These are phyloP conservation scores for Lolium rigidum DNA, from an alignment of 176 grass and related monocot species.

Conservation along the genomic window DNA sequence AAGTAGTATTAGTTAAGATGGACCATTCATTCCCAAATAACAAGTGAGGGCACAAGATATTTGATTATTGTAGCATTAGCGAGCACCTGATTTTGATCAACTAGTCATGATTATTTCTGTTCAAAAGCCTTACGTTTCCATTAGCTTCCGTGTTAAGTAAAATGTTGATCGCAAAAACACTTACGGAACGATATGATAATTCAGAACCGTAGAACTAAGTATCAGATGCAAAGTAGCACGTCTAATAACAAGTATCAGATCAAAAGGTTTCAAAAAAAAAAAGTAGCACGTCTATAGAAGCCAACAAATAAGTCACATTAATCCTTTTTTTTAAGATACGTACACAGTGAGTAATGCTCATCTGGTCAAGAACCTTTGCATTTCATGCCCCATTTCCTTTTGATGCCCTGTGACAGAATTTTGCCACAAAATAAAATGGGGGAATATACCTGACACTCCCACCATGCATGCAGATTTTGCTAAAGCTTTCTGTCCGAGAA, in stretches of 20 bases:
- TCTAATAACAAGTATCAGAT: no score
- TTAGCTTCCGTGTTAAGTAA: no score
- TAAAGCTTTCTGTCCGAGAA: conserved; percentile 63
- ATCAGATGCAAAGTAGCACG: conserved; percentile 54
- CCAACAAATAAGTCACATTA: conserved; percentile 14
- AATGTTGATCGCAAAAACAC: background rate
- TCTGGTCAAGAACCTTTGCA: conserved; percentile 20
- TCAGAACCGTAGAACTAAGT: conserved; percentile 20
- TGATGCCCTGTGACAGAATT: conserved; percentile 8
- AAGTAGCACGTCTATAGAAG: conserved; percentile 39
- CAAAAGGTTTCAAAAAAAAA: background rate
- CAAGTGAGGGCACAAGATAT: no score
- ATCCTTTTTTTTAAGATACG: background rate
- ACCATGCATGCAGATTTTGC: conserved; percentile 46
- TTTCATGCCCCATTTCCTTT: conserved; percentile 23
- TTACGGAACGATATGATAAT: conserved; percentile 34
- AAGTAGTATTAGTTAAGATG: no score
- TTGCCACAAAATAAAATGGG: conserved; percentile 22
- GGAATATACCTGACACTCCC: conserved; percentile 47
- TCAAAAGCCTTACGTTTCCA: no score
- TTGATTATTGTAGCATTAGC: no score
- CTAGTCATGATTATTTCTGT: no score
- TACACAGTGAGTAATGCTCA: conserved; percentile 1
- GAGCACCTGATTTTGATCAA: no score
- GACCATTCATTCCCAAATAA: no score